These are phyloP conservation scores for Cronartium quercuum DNA, from an alignment of 1,284 basidiomycete genomes.

Conservation along the genomic window DNA sequence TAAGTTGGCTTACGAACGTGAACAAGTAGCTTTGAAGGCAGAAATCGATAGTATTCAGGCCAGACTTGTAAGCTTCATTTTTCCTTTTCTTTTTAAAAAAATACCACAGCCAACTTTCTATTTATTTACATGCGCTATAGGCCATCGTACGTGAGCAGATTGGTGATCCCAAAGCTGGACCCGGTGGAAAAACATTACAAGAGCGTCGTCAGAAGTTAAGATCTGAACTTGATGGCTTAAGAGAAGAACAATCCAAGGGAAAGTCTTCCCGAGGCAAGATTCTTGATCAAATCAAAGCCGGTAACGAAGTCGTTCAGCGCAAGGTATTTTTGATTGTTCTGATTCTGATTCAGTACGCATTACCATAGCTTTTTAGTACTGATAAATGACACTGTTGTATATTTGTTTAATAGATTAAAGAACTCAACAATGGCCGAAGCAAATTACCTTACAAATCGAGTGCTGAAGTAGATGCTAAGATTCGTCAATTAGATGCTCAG, in stretches of 20 bases:
- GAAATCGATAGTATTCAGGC: slow-evolving; percentile 74
- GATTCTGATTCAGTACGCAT: background rate
- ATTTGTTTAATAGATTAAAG: slow-evolving; percentile 25
- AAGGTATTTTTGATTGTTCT: slow-evolving; percentile 58
- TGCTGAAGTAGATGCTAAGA: slow-evolving; percentile 52
- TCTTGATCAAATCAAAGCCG: slow-evolving; percentile 70
- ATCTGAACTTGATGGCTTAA: slow-evolving; percentile 73
- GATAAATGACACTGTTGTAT: background rate
- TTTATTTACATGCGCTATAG: slow-evolving; percentile 12
- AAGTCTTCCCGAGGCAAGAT: slow-evolving; percentile 71
- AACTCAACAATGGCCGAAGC: slow-evolving; percentile 17
- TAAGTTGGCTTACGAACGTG: slow-evolving; percentile 68
- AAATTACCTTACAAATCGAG: slow-evolving; percentile 24
- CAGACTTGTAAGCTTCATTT: slow-evolving; percentile 62
- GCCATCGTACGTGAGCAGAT: background rate
- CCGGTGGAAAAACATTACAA: slow-evolving; percentile 53
- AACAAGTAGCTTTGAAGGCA: slow-evolving; percentile 72
- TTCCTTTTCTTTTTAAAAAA: background rate
- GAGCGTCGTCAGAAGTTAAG: slow-evolving; percentile 70
- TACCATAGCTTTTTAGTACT: background rate
- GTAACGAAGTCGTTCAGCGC: slow-evolving; percentile 74
- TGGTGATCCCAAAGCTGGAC: slow-evolving; percentile 43
- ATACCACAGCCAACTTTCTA: background rate
- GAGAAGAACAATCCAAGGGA: slow-evolving; percentile 70
- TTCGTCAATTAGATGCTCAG: slow-evolving; percentile 64